Percentiles rank a stretch among this genome's conserved stretches.
Conservation (phyloP, 2,329 filamentous ascomycete species). For the Cercospora sp. region DNA sequence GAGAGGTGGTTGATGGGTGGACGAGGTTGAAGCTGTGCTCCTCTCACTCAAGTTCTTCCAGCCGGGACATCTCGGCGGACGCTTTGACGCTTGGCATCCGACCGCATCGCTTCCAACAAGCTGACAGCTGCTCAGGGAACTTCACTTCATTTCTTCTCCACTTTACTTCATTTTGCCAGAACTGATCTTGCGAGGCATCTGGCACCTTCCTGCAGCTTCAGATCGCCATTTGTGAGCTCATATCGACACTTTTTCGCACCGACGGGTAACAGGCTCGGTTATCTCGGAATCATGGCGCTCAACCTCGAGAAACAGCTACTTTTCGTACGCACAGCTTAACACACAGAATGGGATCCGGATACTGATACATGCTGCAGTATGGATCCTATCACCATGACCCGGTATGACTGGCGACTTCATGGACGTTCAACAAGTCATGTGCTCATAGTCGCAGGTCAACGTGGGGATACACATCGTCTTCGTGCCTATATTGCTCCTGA, state of each 20-base stretch:
- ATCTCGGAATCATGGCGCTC: constrained; percentile 51
- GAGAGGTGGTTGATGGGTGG: constrained; percentile 30
- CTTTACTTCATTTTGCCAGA: neutral
- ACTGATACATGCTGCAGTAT: constrained; percentile 58
- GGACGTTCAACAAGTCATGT: constrained; percentile 1
- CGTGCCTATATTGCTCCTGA: constrained; percentile 73
- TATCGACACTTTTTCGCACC: neutral
- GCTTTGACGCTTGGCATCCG: constrained; percentile 1
- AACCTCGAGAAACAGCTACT: constrained; percentile 79
- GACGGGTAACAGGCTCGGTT: neutral
- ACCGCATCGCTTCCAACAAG: constrained; percentile 3
- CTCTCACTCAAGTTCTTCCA: constrained; percentile 11
- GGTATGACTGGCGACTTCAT: constrained; percentile 41
- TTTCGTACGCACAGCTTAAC: constrained; percentile 62
- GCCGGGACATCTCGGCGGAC: constrained; percentile 6
- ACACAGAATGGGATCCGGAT: neutral
- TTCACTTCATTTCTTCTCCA: constrained; percentile 9
- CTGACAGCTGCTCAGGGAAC: neutral
- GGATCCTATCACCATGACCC: constrained; percentile 79
- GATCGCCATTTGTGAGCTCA: neutral
- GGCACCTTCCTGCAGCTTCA: neutral
- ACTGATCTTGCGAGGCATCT: neutral
- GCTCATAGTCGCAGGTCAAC: constrained; percentile 59
- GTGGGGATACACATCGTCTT: constrained; percentile 76
- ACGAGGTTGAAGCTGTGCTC: constrained; percentile 17